phyloP scores from a whole-genome alignment of 257 asterid genomes.

The Fraxinus americana region DNA sequence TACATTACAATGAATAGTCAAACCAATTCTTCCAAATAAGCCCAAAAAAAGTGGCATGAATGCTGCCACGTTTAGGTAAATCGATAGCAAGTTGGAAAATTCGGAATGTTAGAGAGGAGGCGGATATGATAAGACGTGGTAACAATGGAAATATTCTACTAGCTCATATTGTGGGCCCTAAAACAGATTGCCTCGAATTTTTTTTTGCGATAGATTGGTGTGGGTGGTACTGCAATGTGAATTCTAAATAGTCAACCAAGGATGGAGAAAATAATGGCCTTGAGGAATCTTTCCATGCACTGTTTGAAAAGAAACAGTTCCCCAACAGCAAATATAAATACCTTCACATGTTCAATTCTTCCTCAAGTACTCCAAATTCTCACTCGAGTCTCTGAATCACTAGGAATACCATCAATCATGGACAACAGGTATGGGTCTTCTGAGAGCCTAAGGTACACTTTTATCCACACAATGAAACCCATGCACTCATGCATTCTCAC shows the following conservation, averaged over 20 bases:
- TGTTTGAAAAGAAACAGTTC: conserved; percentile 3
- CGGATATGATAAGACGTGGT: conserved; percentile 21
- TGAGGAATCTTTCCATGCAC: conserved; percentile 41
- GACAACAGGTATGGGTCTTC: conserved; percentile 61
- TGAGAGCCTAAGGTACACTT: conserved; percentile 51
- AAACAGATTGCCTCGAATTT: conserved; percentile 31
- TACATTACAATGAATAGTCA: conserved; percentile 4
- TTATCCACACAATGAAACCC: conserved; percentile 15
- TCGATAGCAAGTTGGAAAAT: conserved; percentile 20
- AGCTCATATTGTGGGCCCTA: conserved; percentile 33
- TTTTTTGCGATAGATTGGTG: conserved; percentile 13
- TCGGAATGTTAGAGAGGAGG: conserved; percentile 9
- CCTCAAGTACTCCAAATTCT: conserved; percentile 32
- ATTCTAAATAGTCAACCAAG: conserved; percentile 16
- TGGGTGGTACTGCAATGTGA: conserved; percentile 29
- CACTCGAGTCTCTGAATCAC: conserved; percentile 16
- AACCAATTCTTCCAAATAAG: conserved; percentile 16
- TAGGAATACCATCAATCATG: conserved; percentile 37
- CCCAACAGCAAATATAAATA: conserved; percentile 54
- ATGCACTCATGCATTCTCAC: background rate
- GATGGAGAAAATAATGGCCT: conserved; percentile 7
- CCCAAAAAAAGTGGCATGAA: conserved; percentile 6
- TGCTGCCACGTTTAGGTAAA: conserved; percentile 3
- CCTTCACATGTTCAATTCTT: conserved; percentile 31
- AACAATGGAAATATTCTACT: conserved; percentile 42